A percentile compares a stretch with the other conserved stretches of the same genome.
phyloP scores from a whole-genome alignment of 768 basidiomycete species.

The Pholiota molesta region DNA sequence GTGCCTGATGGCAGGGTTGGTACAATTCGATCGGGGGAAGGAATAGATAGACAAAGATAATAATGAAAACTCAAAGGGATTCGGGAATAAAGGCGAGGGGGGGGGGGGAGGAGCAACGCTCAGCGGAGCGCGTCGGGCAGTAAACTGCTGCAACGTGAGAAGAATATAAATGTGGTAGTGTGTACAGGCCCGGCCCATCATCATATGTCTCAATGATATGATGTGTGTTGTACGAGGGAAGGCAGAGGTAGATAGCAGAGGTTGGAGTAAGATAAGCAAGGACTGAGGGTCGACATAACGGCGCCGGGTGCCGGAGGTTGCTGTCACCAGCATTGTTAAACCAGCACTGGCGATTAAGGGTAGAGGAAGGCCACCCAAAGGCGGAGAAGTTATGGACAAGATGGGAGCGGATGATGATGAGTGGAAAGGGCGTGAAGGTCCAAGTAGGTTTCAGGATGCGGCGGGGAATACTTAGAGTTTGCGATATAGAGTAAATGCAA shows the following conservation, averaged over 20 bases:
- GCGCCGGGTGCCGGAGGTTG: background rate
- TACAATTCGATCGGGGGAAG: background rate
- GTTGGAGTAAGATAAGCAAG: background rate
- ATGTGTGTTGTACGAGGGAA: slow-evolving; percentile 2
- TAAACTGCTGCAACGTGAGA: background rate
- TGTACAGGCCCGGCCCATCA: slow-evolving; percentile 11
- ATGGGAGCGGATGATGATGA: background rate
- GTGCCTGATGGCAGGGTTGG: background rate
- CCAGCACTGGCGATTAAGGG: background rate
- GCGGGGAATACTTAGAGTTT: background rate
- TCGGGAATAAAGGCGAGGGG: too few species aligned
- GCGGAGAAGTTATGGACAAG: background rate
- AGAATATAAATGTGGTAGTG: slow-evolving; percentile 3
- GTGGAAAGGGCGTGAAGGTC: background rate
- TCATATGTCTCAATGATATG: slow-evolving; percentile 3
- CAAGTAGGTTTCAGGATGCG: background rate
- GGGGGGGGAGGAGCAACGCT: slow-evolving; percentile 5
- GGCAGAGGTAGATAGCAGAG: slow-evolving; percentile 8
- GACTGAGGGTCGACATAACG: background rate
- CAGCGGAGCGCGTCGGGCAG: slow-evolving; percentile 5
- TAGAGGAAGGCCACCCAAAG: background rate
- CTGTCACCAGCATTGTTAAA: background rate
- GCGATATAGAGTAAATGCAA: slow-evolving; percentile 1
- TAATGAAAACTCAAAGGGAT: background rate
- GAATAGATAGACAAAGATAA: slow-evolving; percentile 3